Evolutionary conservation across 1,284 basidiomycete genomes (phyloP).

Genomic region (Cutaneotrichosporon dermatis): DNA sequence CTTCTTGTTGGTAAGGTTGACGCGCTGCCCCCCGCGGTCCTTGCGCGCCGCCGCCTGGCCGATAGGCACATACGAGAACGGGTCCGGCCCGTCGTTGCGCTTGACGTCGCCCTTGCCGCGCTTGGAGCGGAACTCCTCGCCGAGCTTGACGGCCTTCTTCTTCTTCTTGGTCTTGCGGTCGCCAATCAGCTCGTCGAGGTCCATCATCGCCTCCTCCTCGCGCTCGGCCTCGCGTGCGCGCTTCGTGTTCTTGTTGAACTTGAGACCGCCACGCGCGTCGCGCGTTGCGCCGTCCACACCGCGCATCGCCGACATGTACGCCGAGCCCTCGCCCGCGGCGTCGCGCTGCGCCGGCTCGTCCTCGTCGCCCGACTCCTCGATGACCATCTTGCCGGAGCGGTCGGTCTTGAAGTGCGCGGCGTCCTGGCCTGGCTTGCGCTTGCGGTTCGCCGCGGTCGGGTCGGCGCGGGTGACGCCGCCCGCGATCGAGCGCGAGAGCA

Average conservation of each 20-base stretch:
- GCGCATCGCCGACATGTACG: slow-evolving; percentile 77
- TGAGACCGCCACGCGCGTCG: slow-evolving; percentile 75
- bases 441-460: slow-evolving; percentile 11
- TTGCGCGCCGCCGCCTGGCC: slow-evolving; percentile 62
- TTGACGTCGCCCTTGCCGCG: slow-evolving; percentile 90
- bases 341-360: slow-evolving; percentile 46
- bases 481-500: slow-evolving; percentile 72
- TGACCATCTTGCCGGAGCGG: slow-evolving; percentile 82
- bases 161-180: slow-evolving; percentile 53
- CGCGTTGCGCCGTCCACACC: slow-evolving; percentile 78
- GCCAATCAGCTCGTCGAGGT: slow-evolving; percentile 60
- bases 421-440: slow-evolving; percentile 76
- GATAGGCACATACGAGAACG: slow-evolving; percentile 85
- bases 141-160: slow-evolving; percentile 53
- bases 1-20: slow-evolving; percentile 49
- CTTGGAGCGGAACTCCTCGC: slow-evolving; percentile 73
- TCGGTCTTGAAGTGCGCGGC: slow-evolving; percentile 84
- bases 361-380: slow-evolving; percentile 59
- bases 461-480: slow-evolving; percentile 62
- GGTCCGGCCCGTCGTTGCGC: slow-evolving; percentile 71
- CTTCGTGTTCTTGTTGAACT: slow-evolving; percentile 97
- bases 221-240: slow-evolving; percentile 66
- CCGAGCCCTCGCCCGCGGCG: slow-evolving; percentile 63
- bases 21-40: slow-evolving; percentile 27
- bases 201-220: slow-evolving; percentile 49